Percentiles rank a stretch among this genome's conserved stretches.
Evolutionary conservation across 176 grass and related monocot genomes (phyloP).

Genomic region (Oryza nivara): DNA sequence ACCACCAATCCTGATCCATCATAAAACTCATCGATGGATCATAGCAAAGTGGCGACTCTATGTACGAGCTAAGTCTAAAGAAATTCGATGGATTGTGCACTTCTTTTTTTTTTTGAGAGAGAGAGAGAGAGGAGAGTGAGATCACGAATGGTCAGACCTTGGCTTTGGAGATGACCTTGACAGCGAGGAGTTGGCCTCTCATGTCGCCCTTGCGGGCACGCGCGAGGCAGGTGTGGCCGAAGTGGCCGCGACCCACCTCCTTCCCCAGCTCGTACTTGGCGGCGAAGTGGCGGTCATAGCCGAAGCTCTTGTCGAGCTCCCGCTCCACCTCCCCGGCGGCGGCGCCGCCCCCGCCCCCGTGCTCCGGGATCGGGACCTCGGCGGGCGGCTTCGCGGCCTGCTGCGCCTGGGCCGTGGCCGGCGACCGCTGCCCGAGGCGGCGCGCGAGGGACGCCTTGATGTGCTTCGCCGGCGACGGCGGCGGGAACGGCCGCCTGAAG

Average conservation of each 20-base stretch:
- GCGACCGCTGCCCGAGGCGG: constrained; percentile 49
- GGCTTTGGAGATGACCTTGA: constrained; percentile 97
- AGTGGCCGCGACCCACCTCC: constrained; percentile 95
- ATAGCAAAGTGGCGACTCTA: neutral
- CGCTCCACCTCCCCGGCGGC: constrained; percentile 35
- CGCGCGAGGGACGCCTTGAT: constrained; percentile 93
- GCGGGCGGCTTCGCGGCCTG: neutral
- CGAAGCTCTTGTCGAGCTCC: constrained; percentile 92
- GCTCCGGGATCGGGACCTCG: constrained; percentile 50
- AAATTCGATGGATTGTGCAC: constrained; percentile 12
- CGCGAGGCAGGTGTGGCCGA: constrained; percentile 88
- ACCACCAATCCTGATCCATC: constrained; percentile 20
- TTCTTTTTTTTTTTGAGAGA: neutral
- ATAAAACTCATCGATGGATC: constrained; percentile 21
- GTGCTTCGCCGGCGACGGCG: constrained; percentile 94
- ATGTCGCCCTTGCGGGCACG: constrained; percentile 84
- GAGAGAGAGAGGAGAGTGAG: constrained; percentile 20
- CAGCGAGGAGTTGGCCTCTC: constrained; percentile 78
- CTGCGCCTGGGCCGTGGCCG: constrained; percentile 33
- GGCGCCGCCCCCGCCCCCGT: constrained; percentile 13
- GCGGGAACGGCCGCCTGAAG: constrained; percentile 89
- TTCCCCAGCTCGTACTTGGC: constrained; percentile 94
- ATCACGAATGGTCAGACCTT: constrained; percentile 67
- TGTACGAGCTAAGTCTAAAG: constrained; percentile 1
- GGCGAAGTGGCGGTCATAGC: constrained; percentile 81